phyloP scores from a whole-genome alignment of 352 stramenopile genomes.

The Phytophthora pistaciae region DNA sequence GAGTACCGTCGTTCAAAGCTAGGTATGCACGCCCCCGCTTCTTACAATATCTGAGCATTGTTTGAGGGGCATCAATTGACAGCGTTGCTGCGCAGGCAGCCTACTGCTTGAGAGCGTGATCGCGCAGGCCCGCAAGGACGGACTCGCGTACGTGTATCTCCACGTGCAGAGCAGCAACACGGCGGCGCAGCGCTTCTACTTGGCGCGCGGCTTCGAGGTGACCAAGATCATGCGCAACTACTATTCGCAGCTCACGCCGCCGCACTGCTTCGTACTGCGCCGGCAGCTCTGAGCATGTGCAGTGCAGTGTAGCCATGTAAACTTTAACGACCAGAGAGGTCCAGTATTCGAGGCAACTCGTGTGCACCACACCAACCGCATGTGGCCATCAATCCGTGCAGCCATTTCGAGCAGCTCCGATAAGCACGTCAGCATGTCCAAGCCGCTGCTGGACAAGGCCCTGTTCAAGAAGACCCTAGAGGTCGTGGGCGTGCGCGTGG shows the following conservation, averaged over 20 bases:
- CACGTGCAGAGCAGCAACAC: conserved; percentile 95
- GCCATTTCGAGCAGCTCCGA: conserved; percentile 17
- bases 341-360: background rate
- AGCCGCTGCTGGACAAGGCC: conserved; percentile 65
- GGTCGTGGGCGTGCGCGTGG: conserved; percentile 77
- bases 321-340: conserved; percentile 10
- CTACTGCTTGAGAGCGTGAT: conserved; percentile 57
- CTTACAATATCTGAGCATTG: background rate
- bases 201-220: conserved; percentile 84
- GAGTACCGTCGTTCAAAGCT: conserved; percentile 77
- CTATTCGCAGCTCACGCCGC: conserved; percentile 94
- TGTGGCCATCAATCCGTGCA: conserved; percentile 25
- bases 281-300: conserved; percentile 44
- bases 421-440: conserved; percentile 23
- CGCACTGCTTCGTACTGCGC: conserved; percentile 93
- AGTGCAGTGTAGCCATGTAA: conserved; percentile 9
- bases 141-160: conserved; percentile 80
- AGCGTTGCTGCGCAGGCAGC: conserved; percentile 32
- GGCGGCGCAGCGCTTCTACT: conserved; percentile 93
- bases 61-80: background rate
- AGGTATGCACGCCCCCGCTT: conserved; percentile 9
- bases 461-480: conserved; percentile 79
- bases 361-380: conserved; percentile 20
- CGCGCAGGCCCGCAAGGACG: conserved; percentile 36
- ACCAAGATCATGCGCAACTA: conserved; percentile 93